Conservation (phyloP, 768 basidiomycete genomes). For the Chalciporus sphaerocephalus region DNA sequence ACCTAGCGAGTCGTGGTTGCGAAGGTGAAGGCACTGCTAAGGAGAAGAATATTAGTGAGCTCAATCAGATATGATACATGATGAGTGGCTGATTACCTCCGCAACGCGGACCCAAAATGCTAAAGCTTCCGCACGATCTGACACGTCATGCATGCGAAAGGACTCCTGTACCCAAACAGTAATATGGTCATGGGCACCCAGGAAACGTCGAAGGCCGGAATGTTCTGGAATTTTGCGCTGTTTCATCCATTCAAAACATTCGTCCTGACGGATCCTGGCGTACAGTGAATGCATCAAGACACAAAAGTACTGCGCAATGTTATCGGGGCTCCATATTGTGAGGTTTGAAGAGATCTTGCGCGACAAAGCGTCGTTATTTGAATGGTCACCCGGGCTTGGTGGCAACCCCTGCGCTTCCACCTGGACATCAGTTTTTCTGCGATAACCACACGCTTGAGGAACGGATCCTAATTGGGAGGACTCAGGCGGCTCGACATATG, state of each 20-base stretch:
- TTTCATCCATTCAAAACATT: conserved; percentile 66
- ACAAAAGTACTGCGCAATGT: conserved; percentile 79
- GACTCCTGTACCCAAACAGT: conserved; percentile 64
- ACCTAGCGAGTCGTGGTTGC: conserved; percentile 66
- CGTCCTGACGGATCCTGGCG: conserved; percentile 60
- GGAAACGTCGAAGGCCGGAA: conserved; percentile 50
- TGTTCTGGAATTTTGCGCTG: conserved; percentile 34
- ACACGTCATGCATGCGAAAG: conserved; percentile 50
- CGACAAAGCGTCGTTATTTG: not conserved
- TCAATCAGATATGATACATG: not conserved
- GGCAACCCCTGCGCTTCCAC: conserved; percentile 1
- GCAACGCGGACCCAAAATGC: conserved; percentile 78
- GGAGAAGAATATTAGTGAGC: conserved; percentile 3
- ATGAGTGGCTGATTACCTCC: conserved; percentile 47
- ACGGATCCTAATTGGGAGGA: not conserved
- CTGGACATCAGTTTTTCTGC: conserved; percentile 1
- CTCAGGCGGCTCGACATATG: conserved; percentile 24
- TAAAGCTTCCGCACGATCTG: conserved; percentile 53
- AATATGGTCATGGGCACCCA: conserved; percentile 57
- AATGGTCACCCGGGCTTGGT: conserved; percentile 22
- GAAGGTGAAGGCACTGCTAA: conserved; percentile 60
- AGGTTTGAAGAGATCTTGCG: conserved; percentile 16
- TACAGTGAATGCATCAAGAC: conserved; percentile 70
- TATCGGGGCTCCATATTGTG: conserved; percentile 54
- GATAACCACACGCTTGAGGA: conserved; percentile 1